Conservation (phyloP, 2,329 filamentous ascomycete genomes). For the Clonostachys chloroleuca region DNA sequence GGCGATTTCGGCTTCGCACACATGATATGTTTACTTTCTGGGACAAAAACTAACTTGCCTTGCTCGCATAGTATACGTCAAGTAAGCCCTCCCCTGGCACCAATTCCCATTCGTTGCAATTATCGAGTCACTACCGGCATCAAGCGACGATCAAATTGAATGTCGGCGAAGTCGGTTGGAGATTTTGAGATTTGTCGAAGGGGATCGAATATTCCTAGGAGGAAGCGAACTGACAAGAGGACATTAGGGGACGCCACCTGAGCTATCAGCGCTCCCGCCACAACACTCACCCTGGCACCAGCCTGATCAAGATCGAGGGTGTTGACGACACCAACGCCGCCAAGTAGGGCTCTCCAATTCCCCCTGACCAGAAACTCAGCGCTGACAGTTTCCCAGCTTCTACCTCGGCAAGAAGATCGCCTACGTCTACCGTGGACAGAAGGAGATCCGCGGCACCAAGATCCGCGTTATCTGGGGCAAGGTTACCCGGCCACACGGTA, state of each 20-base stretch:
- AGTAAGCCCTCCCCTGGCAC: slow-evolving; percentile 57
- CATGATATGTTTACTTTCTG: too few relatives aligned
- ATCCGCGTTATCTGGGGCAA: slow-evolving; percentile 99
- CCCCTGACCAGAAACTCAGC: neutral
- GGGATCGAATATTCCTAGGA: too few relatives aligned
- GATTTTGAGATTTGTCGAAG: neutral
- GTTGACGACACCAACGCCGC: slow-evolving; percentile 87
- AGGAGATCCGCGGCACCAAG: slow-evolving; percentile 95
- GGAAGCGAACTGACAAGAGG: slow-evolving; percentile 16
- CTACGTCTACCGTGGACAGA: slow-evolving; percentile 95
- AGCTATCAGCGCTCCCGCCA: slow-evolving; percentile 96
- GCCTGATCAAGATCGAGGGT: slow-evolving; percentile 98
- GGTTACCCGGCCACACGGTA: slow-evolving; percentile 93
- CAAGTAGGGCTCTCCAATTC: slow-evolving; percentile 54
- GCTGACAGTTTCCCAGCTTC: slow-evolving; percentile 51
- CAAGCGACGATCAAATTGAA: too few relatives aligned
- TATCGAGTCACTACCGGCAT: neutral
- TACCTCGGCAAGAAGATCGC: slow-evolving; percentile 99
- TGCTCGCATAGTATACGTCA: slow-evolving; percentile 70
- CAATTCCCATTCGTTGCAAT: neutral
- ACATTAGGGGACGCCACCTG: slow-evolving; percentile 86
- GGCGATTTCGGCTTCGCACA: slow-evolving; percentile 2
- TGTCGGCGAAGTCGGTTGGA: neutral
- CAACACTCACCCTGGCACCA: slow-evolving; percentile 84
- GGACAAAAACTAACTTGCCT: slow-evolving; percentile 8